Base-by-base conservation (phyloP, 768 basidiomycete genomes). In the Amanita molliuscula region DNA sequence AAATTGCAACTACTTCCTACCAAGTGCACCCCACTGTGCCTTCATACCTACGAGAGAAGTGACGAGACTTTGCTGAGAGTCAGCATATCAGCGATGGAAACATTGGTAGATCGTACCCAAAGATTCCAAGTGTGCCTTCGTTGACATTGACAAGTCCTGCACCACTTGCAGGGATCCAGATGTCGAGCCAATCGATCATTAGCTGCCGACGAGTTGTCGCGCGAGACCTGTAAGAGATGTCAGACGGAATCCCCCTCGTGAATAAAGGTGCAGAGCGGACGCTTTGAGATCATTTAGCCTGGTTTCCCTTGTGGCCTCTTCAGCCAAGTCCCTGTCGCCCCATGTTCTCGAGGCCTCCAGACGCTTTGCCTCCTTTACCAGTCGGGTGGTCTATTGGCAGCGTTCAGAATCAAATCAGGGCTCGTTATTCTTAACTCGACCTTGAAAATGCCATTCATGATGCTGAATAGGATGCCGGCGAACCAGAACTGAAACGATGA, bases 161-260 rank as follows among this genome's bases (percentile, higher is more conserved):
- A 51, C 77, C 84, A 16, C 84, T 82, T 6, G 91, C 87, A 4
- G 96, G 96, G 58, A 94, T 81, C 82, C 85, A 94, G 52, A 92
- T 65, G 62, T 99, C 96, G 51, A 93, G 71, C 16, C 79, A 60
- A 63, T 99, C 96, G 52, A 88, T 81, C 48, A 84, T 67, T 57
- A 98, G 77, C 65, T 98, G 96, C 55, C 79, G 78, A 25, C 82
- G 79, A 26, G 82, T 75, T 4, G 76, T 79, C 42, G 74, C 71
- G 42, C 82, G 80, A 58, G 84, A 75, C 36, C 82, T 86, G 58
- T 35, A 51, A 29, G 42, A 52, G 47, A 41, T 20, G 34, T 50
- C 33, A 52, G 44, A 21, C 34, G 21, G 29, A 25, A 37, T 29
- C 7, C 29, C 7, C 29, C 10, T 26, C 11, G 48, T 10, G 33